These are phyloP conservation scores for Penicillium janthinellum DNA, from an alignment of 2,329 filamentous ascomycete genomes.

Conservation along the genomic window DNA sequence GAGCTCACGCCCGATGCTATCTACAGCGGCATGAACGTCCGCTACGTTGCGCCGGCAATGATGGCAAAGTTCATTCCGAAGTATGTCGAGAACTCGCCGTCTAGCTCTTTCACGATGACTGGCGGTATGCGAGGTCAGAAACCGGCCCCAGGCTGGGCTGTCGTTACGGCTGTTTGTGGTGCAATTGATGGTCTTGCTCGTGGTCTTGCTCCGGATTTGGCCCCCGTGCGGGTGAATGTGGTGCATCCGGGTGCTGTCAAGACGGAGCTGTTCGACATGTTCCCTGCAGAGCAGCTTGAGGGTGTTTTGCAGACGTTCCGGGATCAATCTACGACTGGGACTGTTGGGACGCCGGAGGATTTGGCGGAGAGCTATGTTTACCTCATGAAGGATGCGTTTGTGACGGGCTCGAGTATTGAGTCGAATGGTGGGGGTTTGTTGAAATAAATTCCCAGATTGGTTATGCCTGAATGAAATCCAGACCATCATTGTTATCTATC, in stretches of 20 bases:
- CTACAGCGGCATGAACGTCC: constrained; percentile 31
- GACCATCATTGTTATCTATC: no score
- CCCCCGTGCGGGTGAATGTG: constrained; percentile 47
- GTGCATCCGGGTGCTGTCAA: constrained; percentile 46
- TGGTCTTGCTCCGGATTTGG: constrained; percentile 46
- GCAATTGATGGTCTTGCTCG: constrained; percentile 37
- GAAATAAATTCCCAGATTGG: background rate
- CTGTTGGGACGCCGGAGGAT: constrained; percentile 37
- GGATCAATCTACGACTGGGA: constrained; percentile 24
- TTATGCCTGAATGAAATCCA: no score
- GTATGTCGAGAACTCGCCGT: constrained; percentile 34
- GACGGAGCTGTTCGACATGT: constrained; percentile 42
- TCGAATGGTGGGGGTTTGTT: constrained; percentile 15
- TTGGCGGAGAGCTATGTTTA: constrained; percentile 49
- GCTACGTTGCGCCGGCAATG: constrained; percentile 38
- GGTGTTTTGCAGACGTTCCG: constrained; percentile 34
- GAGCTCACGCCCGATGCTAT: constrained; percentile 30
- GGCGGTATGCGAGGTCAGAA: constrained; percentile 39
- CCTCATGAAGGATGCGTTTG: constrained; percentile 47
- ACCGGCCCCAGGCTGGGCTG: constrained; percentile 38
- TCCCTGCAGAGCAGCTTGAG: constrained; percentile 14
- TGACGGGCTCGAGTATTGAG: constrained; percentile 34
- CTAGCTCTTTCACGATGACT: constrained; percentile 46
- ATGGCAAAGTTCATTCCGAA: constrained; percentile 44
- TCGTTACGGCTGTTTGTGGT: constrained; percentile 29